phyloP scores from a whole-genome alignment of 2,329 filamentous ascomycete genomes.

The Cyphellophora attinorum region DNA sequence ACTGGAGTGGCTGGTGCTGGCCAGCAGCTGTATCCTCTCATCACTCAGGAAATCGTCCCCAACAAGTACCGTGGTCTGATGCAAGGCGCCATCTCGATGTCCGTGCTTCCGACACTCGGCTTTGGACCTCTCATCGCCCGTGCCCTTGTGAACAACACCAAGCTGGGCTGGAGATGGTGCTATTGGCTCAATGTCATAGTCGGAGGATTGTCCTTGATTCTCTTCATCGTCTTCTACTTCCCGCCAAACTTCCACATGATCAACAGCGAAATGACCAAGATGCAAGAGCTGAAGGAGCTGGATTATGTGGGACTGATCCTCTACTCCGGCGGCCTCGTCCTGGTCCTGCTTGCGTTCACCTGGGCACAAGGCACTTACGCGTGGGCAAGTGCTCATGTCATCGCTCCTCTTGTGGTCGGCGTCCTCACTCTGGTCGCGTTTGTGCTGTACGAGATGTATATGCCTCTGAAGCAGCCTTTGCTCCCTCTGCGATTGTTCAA shows the following conservation, averaged over 20 bases:
- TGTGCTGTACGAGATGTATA: constrained; percentile 29
- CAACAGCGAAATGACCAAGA: constrained; percentile 24
- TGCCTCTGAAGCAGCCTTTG: constrained; percentile 29
- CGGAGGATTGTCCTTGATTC: constrained; percentile 27
- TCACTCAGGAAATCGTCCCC: constrained; percentile 30
- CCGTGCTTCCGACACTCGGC: constrained; percentile 22
- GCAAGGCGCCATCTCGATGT: constrained; percentile 25
- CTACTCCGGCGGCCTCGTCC: constrained; percentile 30
- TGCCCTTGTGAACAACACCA: constrained; percentile 32
- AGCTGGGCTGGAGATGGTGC: constrained; percentile 37
- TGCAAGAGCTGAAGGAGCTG: constrained; percentile 31
- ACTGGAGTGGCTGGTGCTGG: constrained; percentile 27
- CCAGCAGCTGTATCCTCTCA: constrained; percentile 29
- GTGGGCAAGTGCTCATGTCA: constrained; percentile 31
- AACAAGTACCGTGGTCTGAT: constrained; percentile 28
- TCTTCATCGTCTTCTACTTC: constrained; percentile 38
- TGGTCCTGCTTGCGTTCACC: constrained; percentile 35
- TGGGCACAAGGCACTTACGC: constrained; percentile 31
- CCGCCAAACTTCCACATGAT: constrained; percentile 40
- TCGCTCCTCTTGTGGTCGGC: constrained; percentile 29
- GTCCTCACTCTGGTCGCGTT: constrained; percentile 25
- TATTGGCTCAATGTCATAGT: constrained; percentile 42
- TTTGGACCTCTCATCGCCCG: constrained; percentile 38
- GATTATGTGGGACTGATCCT: constrained; percentile 38
- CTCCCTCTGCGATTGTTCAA: constrained; percentile 35